phyloP scores from a whole-genome alignment of 257 asterid species.

The Ligustrum vulgare region DNA sequence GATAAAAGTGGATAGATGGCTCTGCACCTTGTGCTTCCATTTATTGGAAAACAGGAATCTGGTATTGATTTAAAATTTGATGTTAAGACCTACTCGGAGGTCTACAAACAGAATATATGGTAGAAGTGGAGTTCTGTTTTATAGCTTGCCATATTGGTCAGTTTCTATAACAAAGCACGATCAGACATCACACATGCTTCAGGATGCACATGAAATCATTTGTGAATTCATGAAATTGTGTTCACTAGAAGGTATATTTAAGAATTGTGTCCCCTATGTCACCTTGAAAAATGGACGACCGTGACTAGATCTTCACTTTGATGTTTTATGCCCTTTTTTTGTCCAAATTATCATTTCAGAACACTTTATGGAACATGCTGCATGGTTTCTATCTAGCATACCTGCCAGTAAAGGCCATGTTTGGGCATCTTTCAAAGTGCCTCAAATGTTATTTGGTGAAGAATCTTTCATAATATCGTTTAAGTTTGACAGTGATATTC shows the following conservation, averaged over 20 bases:
- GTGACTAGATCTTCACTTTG: background rate
- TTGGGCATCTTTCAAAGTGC: conserved; percentile 1
- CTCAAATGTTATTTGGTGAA: background rate
- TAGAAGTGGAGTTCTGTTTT: background rate
- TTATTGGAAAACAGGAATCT: conserved; percentile 1
- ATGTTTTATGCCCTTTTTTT: background rate
- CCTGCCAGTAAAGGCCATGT: background rate
- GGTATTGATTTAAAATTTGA: conserved; percentile 2
- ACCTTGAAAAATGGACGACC: conserved; percentile 6
- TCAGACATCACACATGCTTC: background rate
- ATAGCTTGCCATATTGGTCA: background rate
- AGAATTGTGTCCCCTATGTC: background rate
- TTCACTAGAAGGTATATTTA: background rate
- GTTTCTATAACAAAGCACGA: background rate
- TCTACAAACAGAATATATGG: background rate
- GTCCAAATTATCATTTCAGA: background rate
- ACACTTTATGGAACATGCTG: background rate
- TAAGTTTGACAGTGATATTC: background rate
- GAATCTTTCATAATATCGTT: background rate
- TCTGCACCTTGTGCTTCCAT: conserved; percentile 8
- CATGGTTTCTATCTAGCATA: background rate
- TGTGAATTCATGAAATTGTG: background rate
- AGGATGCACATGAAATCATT: background rate
- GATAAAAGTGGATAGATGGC: conserved; percentile 2
- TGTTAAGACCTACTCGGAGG: conserved; percentile 6